Percentiles rank a stretch among this genome's conserved stretches.
Evolutionary conservation across 2,329 filamentous ascomycete species (phyloP).

Genomic region (Atkinsonella texensis): DNA sequence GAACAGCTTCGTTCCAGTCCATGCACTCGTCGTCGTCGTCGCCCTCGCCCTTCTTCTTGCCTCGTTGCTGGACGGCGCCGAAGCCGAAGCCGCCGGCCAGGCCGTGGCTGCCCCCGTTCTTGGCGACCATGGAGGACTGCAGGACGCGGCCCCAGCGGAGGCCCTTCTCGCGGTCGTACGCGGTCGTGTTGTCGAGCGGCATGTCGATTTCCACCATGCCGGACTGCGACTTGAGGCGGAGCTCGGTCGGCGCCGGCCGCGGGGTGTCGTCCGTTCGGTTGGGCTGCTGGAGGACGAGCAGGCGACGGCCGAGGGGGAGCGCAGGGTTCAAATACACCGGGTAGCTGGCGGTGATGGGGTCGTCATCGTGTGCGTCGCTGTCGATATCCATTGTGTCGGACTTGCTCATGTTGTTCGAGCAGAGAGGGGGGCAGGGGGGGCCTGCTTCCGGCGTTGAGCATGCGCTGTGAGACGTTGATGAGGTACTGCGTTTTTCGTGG

Average conservation of each 20-base stretch:
- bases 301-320: conserved; percentile 47
- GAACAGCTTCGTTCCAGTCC: conserved; percentile 56
- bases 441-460: not conserved
- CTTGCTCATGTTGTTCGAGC: not conserved
- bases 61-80: conserved; percentile 32
- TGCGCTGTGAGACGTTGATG: not conserved
- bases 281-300: conserved; percentile 82
- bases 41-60: conserved; percentile 27
- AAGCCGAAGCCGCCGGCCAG: conserved; percentile 63
- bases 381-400: conserved; percentile 14
- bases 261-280: conserved; percentile 52
- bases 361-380: conserved; percentile 31
- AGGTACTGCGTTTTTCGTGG: no score
- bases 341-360: conserved; percentile 66
- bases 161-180: conserved; percentile 78
- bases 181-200: conserved; percentile 57
- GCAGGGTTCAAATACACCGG: conserved; percentile 75
- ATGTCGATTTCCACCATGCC: conserved; percentile 89
- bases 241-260: conserved; percentile 46
- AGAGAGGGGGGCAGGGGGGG: not conserved
- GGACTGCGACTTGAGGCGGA: conserved; percentile 71
- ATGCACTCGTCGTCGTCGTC: conserved; percentile 33
- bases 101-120: conserved; percentile 55
- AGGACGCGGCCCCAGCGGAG: conserved; percentile 72
- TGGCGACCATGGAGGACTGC: conserved; percentile 43